Evolutionary conservation across 1,284 basidiomycete genomes (phyloP).

Genomic region (Sanghuangporus baumii): DNA sequence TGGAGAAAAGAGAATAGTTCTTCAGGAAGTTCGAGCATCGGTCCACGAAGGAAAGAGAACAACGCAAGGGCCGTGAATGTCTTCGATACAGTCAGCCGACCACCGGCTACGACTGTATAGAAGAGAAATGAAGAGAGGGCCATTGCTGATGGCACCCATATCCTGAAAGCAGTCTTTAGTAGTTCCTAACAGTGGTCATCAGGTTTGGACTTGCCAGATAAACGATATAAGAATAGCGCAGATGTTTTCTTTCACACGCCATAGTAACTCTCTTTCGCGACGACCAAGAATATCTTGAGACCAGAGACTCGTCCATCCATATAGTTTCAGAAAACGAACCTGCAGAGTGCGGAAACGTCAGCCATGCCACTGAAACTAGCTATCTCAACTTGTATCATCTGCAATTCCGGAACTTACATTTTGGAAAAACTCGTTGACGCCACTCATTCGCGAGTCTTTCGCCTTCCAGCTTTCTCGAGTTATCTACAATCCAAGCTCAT

Average conservation of each 20-base stretch:
- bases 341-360: background rate
- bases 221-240: slow-evolving; percentile 54
- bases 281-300: slow-evolving; percentile 42
- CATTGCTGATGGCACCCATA: slow-evolving; percentile 66
- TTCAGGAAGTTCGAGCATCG: slow-evolving; percentile 57
- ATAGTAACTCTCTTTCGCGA: slow-evolving; percentile 52
- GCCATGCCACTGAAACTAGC: no score
- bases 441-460: slow-evolving; percentile 68
- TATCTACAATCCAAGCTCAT: slow-evolving; percentile 33
- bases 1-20: slow-evolving; percentile 61
- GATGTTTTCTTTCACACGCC: slow-evolving; percentile 61
- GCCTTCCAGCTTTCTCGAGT: slow-evolving; percentile 62
- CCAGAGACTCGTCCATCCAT: slow-evolving; percentile 66
- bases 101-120: slow-evolving; percentile 55
- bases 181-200: background rate
- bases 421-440: slow-evolving; percentile 77
- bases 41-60: slow-evolving; percentile 57
- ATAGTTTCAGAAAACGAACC: slow-evolving; percentile 65
- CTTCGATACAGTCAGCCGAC: slow-evolving; percentile 58
- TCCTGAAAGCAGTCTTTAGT: slow-evolving; percentile 34
- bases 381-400: background rate
- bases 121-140: slow-evolving; percentile 57
- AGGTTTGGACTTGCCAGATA: slow-evolving; percentile 43
- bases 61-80: slow-evolving; percentile 65
- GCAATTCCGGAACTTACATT: slow-evolving; percentile 28